Percentiles rank a stretch among this genome's conserved stretches.
Evolutionary conservation across 768 basidiomycete genomes (phyloP).

Genomic region (Naganishia vishniacii): DNA sequence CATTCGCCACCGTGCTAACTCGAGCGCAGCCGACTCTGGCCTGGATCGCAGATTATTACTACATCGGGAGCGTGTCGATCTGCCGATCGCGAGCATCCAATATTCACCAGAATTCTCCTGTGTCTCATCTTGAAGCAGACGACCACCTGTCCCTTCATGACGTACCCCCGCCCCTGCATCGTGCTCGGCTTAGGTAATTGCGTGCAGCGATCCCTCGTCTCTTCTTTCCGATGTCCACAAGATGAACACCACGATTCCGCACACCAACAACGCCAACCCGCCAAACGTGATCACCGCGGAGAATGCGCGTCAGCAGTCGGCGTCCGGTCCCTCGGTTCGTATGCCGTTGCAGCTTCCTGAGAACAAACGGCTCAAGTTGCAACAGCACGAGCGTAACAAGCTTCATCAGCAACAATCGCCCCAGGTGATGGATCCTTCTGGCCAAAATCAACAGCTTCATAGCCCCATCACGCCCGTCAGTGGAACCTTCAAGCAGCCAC

Average conservation of each 20-base stretch:
- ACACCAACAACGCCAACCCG: neutral
- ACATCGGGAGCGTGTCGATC: neutral
- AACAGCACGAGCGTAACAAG: constrained; percentile 22
- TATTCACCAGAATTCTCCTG: neutral
- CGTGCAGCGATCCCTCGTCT: constrained; percentile 8
- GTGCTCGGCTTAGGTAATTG: neutral
- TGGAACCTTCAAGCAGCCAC: neutral
- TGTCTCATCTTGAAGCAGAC: neutral
- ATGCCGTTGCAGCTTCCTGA: constrained; percentile 22
- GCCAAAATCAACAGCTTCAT: neutral
- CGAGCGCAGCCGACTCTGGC: constrained; percentile 12
- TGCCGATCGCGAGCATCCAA: constrained; percentile 15
- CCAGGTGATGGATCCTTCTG: constrained; percentile 5
- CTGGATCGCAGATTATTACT: neutral
- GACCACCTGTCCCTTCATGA: neutral
- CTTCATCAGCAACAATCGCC: constrained; percentile 5
- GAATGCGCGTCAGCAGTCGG: neutral
- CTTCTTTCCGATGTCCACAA: constrained; percentile 4
- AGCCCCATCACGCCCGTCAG: neutral
- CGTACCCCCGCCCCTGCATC: too few relatives aligned
- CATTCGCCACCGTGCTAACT: neutral
- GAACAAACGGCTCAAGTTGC: constrained; percentile 22
- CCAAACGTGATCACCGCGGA: neutral
- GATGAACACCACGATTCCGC: neutral
- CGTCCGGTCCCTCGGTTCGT: neutral